phyloP scores from a whole-genome alignment of 139 green algal genomes.

The Closterium sp. region DNA sequence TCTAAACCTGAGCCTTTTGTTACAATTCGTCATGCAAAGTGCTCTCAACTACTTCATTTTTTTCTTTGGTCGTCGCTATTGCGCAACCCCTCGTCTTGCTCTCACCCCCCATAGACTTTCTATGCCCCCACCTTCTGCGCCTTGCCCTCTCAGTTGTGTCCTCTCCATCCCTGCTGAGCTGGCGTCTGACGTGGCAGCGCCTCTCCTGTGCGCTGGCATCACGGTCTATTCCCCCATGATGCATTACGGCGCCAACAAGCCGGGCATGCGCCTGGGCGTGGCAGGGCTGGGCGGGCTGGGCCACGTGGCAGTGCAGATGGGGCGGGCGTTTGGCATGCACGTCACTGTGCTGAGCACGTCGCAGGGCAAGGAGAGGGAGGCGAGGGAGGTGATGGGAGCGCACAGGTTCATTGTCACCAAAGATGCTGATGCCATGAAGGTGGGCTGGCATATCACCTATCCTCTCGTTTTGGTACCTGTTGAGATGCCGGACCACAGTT shows the following conservation, averaged over 20 bases:
- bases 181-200: neutral
- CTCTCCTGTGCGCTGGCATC: neutral
- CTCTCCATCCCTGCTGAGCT: neutral
- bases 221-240: neutral
- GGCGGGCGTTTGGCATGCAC: conserved; percentile 44
- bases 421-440: conserved; percentile 58
- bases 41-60: neutral
- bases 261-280: neutral
- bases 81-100: neutral
- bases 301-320: conserved; percentile 35
- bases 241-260: neutral
- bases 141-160: neutral
- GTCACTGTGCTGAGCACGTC: conserved; percentile 73
- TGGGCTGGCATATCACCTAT: neutral
- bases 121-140: neutral
- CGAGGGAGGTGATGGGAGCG: conserved; percentile 62
- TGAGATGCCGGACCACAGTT: too few species aligned
- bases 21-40: too few species aligned
- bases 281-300: conserved; percentile 9
- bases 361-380: conserved; percentile 69
- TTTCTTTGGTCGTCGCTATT: neutral
- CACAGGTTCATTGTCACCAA: conserved; percentile 68
- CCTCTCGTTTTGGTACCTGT: too few species aligned
- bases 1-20: too few species aligned
- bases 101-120: too few species aligned